Conservation (phyloP, 2,329 filamentous ascomycete genomes). For the Apiospora aurea region DNA sequence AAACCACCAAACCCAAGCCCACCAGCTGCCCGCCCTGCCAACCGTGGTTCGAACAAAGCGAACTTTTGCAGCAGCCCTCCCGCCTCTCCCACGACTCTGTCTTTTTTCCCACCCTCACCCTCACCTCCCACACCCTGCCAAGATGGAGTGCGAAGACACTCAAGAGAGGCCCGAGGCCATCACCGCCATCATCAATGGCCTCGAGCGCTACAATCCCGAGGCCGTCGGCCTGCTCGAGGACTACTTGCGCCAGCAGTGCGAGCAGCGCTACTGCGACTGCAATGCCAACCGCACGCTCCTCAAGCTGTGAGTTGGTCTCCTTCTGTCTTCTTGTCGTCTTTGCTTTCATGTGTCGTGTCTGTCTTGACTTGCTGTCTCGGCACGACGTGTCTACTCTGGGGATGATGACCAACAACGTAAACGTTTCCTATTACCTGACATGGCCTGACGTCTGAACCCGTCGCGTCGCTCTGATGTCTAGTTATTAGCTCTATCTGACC, state of each 20-base stretch:
- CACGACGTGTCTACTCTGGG: conserved; percentile 68
- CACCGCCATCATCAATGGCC: conserved; percentile 91
- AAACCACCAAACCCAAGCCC: conserved; percentile 28
- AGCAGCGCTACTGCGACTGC: conserved; percentile 91
- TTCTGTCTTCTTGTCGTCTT: conserved; percentile 30
- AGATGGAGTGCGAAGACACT: conserved; percentile 81
- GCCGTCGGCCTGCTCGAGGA: conserved; percentile 92
- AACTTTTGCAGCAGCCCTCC: conserved; percentile 18
- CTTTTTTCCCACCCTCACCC: conserved; percentile 28
- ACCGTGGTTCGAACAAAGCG: conserved; percentile 5
- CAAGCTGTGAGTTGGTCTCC: conserved; percentile 83
- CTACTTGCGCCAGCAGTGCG: conserved; percentile 94
- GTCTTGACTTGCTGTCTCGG: background rate
- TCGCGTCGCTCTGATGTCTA: conserved; percentile 69
- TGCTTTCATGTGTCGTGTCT: conserved; percentile 29
- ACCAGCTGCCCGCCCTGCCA: background rate
- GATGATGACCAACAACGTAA: conserved; percentile 53
- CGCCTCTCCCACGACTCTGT: conserved; percentile 25
- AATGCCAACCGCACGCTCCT: conserved; percentile 95
- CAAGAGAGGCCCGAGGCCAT: conserved; percentile 92
- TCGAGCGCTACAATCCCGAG: conserved; percentile 98
- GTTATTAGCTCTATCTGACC: conserved; percentile 80
- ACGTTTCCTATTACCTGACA: conserved; percentile 99
- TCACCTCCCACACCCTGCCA: conserved; percentile 43
- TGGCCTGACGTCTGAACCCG: conserved; percentile 62